Evolutionary conservation across 164 flowering plant genomes (phyloP), one percentile per base, ranked within the genome.

Genomic region (Umbellularia californica): DNA sequence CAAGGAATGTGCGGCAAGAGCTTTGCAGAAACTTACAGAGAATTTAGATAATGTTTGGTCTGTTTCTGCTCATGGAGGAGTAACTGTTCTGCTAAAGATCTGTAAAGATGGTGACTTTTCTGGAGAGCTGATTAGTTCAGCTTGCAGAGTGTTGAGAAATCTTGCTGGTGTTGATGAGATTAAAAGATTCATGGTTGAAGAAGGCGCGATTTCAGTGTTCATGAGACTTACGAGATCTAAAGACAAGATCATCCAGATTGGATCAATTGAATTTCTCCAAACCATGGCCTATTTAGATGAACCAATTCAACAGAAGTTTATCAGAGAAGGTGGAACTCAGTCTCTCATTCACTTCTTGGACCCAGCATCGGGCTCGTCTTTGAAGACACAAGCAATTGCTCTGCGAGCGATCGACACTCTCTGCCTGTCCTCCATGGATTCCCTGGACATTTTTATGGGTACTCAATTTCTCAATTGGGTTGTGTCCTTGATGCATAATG

Each of bases 21-120:
- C 71, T 25, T 55, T 77, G 33, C 74, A 74, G 78, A 88, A 85
- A 77, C 74, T 95, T 47, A 95, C 98, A 0, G 86, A 81, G 83
- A 93, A 92, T 80, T 84, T 92, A 0, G 91, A 93, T 19, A 95
- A 92, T 78, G 94, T 88, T 1, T 95, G 99, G 98, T 87, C 92
- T 0, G 87, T 95, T 70, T 92, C 98, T 0, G 95, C 97, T 73
- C 90, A 93, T 66, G 99, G 97, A 9, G 99, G 98, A 4, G 97
- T 91, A 12, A 88, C 97, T 9, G 89, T 85, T 2, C 72, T 92
- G 78, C 69, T 95, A 67, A 88, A 83, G 52, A 81, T 91, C 1
- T 92, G 97, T 70, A 25, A 72, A 3, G 72, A 60, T 68, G 83
- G 73, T 28, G 82, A 82, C 19, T n/a, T 7, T 73, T 60, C 24